phyloP scores from a whole-genome alignment of 2,329 filamentous ascomycete genomes.

The Trichophyton verrucosum region DNA sequence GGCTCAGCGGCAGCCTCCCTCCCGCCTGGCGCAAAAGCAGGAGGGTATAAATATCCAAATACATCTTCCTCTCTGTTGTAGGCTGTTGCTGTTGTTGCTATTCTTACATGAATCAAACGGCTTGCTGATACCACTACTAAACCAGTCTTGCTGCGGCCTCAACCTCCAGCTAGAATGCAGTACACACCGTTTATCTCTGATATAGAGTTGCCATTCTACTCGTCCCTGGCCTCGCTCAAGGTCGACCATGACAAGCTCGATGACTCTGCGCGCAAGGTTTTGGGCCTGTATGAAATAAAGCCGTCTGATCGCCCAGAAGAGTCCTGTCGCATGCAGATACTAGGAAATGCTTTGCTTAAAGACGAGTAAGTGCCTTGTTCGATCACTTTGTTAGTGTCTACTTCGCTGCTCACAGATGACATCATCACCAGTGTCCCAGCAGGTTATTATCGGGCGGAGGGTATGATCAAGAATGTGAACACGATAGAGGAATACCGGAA shows the following conservation, averaged over 20 bases:
- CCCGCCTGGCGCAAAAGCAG: neutral
- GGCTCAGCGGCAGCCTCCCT: neutral
- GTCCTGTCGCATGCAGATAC: constrained; percentile 80
- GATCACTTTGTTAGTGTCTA: neutral
- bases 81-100: too few relatives aligned
- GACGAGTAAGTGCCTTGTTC: constrained; percentile 51
- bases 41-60: neutral
- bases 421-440: constrained; percentile 45
- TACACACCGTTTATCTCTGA: constrained; percentile 88
- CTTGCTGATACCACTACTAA: neutral
- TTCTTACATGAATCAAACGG: neutral
- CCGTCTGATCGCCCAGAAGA: constrained; percentile 56
- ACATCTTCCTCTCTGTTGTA: neutral
- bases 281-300: constrained; percentile 81
- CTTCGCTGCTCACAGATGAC: neutral
- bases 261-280: constrained; percentile 73
- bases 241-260: constrained; percentile 96
- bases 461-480: constrained; percentile 91
- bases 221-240: constrained; percentile 80
- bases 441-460: constrained; percentile 70
- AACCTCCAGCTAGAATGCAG: constrained; percentile 38
- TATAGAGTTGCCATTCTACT: constrained; percentile 91
- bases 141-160: neutral
- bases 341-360: constrained; percentile 71
- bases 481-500: constrained; percentile 88